These are phyloP conservation scores for Sclerotinia subarctica DNA, from an alignment of 2,329 filamentous ascomycete species.

Conservation along the genomic window DNA sequence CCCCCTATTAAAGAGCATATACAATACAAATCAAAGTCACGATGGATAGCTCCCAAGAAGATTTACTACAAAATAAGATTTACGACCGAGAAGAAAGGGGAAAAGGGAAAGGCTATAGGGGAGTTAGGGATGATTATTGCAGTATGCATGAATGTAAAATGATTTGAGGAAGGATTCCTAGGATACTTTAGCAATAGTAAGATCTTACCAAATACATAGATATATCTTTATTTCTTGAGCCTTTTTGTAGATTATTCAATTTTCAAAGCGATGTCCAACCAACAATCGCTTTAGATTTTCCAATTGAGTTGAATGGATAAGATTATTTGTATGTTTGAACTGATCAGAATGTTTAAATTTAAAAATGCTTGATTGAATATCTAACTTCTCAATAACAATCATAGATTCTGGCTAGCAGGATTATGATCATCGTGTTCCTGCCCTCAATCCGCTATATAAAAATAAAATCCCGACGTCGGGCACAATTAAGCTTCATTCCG, in stretches of 20 bases:
- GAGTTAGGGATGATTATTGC: neutral
- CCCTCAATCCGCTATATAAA: neutral
- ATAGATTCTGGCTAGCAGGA: neutral
- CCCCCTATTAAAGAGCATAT: constrained; percentile 13
- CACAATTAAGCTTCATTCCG: constrained; percentile 4
- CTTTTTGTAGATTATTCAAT: neutral
- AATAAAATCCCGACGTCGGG: constrained; percentile 6
- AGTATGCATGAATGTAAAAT: neutral
- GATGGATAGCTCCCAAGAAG: constrained; percentile 10
- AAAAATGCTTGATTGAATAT: neutral
- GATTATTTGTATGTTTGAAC: neutral
- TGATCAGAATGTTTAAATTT: neutral
- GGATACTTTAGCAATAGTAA: neutral
- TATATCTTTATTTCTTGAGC: neutral
- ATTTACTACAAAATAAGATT: constrained; percentile 16
- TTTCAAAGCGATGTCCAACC: neutral
- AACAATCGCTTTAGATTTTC: neutral
- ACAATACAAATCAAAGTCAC: constrained; percentile 7
- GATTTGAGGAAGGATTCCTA: neutral
- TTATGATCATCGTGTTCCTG: neutral
- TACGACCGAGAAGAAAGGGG: neutral
- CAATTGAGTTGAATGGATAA: neutral
- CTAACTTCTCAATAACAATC: neutral
- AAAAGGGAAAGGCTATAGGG: neutral
- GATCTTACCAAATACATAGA: neutral